Evolutionary conservation across 768 basidiomycete genomes (phyloP), one percentile per base, ranked within the genome.

Genomic region (Leccinum subtestaceum): DNA sequence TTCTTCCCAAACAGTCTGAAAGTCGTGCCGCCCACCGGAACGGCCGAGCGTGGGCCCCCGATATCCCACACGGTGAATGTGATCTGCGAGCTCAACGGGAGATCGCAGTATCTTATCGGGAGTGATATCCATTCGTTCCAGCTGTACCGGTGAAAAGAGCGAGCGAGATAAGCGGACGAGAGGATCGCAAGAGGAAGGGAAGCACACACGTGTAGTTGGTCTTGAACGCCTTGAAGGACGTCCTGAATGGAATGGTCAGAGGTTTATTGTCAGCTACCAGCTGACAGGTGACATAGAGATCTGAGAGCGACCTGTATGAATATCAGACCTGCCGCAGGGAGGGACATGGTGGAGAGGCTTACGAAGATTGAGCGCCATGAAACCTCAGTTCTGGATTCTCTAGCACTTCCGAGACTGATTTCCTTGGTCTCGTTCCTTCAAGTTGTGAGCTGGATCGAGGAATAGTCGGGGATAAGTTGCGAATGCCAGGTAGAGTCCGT

Each of bases 11-110:
- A 99, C 40, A 99, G 66, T 19, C 85, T 80, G 69, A 98, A 89
- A 0, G 94, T 97, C 3, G 94, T 85, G 1, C 95, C 96, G 31
- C 96, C 97, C 4, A 98, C 88, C 6, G 95, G 91, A 17, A 84
- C 79, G 2, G 92, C 86, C 49, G 82, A 78, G 7, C 92, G 82
- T 23, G 93, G 88, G 0, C 91, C 90, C 38, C 86, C 89, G 59
- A 95, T 95, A 69, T 98, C 95, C 91, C 94, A 98, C 7, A 98
- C 88, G 0, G 97, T 98, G 67, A 98, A 90, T 0, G 91, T 89
- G 53, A 99, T 81, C 66, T 97, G 95, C 1, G 94, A 87, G 70
- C 78, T 89, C 51, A 93, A 74, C 0, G 94, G 93, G n/a, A 99
- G 78, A 69, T 97, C 95, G 61, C 94, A 93, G 64, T 96, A 97